A percentile compares a stretch with the other conserved stretches of the same genome.
Evolutionary conservation across 192 early-diverging fungal species (phyloP).

Genomic region (Mortierella hygrophila): DNA sequence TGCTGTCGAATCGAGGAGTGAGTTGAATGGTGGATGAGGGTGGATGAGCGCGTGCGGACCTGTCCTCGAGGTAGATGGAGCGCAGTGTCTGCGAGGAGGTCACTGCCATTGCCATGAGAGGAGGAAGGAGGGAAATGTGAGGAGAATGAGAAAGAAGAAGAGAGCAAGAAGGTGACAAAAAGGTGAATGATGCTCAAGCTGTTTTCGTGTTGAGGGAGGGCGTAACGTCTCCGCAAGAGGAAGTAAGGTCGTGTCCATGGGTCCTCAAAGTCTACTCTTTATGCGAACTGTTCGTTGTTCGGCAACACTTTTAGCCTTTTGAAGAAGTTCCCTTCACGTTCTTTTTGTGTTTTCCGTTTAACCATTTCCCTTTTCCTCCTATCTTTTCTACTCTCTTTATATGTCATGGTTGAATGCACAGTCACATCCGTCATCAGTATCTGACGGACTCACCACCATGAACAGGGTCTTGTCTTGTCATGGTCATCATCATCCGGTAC

Average conservation of each 20-base stretch:
- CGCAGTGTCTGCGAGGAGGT: not conserved
- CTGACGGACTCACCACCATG: no score
- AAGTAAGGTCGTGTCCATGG: no score
- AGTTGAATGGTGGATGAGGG: not conserved
- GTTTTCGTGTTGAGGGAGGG: not conserved
- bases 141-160: not conserved
- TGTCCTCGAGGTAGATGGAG: not conserved
- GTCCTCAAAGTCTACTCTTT: no score
- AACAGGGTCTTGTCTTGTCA: no score
- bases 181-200: not conserved
- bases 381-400: no score
- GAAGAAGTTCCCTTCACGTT: not conserved
- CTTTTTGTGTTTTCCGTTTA: not conserved
- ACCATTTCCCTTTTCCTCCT: no score
- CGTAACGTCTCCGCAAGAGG: no score
- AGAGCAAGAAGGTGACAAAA: not conserved
- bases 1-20: not conserved
- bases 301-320: not conserved
- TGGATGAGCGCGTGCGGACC: not conserved
- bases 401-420: no score
- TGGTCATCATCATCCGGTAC: no score
- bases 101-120: not conserved
- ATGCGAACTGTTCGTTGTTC: not conserved
- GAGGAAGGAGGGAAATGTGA: not conserved
- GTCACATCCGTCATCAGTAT: no score